Evolutionary conservation across 768 basidiomycete genomes (phyloP).

Genomic region (Russula sp.): DNA sequence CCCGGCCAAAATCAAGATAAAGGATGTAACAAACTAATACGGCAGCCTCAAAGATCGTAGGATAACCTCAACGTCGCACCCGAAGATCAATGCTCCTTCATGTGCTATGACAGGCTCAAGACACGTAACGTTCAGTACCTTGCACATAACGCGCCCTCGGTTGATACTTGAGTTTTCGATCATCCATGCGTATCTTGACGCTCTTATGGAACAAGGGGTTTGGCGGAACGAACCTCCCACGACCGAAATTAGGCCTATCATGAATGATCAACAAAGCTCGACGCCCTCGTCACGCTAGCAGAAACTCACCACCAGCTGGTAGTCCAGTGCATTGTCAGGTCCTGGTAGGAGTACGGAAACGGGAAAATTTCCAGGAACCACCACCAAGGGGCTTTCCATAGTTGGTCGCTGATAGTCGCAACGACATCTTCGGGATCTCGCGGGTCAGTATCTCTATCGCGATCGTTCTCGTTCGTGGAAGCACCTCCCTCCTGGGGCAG

Average conservation of each 20-base stretch:
- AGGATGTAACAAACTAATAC: neutral
- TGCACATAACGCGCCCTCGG: conserved; percentile 48
- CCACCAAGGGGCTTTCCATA: conserved; percentile 44
- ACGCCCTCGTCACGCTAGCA: neutral
- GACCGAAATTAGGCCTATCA: conserved; percentile 48
- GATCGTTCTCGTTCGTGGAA: neutral
- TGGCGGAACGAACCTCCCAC: conserved; percentile 42
- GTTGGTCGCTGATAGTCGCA: conserved; percentile 47
- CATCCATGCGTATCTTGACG: conserved; percentile 52
- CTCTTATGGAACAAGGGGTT: conserved; percentile 56
- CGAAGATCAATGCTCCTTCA: neutral
- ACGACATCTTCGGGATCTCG: conserved; percentile 30
- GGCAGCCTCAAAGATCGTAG: neutral
- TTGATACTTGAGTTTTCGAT: conserved; percentile 41
- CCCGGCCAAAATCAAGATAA: neutral
- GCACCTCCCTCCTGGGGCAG: neutral
- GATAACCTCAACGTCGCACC: neutral
- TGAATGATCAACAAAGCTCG: neutral
- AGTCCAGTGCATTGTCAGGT: conserved; percentile 48
- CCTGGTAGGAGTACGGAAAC: conserved; percentile 47
- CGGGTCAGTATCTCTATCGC: neutral
- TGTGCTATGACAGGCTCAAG: conserved; percentile 19
- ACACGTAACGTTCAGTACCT: conserved; percentile 43
- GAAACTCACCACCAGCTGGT: conserved; percentile 43
- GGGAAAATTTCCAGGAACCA: conserved; percentile 70